These are phyloP conservation scores for Barbatosphaeria neglecta DNA, from an alignment of 495 filamentous ascomycete species.

Conservation along the genomic window DNA sequence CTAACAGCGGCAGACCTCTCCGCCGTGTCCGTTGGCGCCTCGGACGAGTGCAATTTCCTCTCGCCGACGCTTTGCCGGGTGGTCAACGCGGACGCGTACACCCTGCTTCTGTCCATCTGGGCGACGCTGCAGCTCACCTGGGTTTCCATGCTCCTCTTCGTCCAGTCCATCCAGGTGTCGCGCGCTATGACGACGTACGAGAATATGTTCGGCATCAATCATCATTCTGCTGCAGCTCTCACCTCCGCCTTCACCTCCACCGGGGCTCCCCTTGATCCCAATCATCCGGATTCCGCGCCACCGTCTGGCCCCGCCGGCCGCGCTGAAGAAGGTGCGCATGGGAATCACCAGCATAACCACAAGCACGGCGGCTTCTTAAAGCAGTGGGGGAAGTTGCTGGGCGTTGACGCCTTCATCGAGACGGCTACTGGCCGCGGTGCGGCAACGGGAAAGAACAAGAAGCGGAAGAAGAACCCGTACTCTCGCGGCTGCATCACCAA, in stretches of 20 bases:
- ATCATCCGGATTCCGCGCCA: constrained; percentile 19
- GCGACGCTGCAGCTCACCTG: constrained; percentile 71
- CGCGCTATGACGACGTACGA: constrained; percentile 92
- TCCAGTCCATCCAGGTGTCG: constrained; percentile 83
- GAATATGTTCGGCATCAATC: constrained; percentile 68
- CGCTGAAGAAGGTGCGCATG: constrained; percentile 23
- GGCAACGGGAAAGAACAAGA: constrained; percentile 29
- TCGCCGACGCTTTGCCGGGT: constrained; percentile 58
- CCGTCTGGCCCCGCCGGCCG: constrained; percentile 22
- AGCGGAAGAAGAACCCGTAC: constrained; percentile 64
- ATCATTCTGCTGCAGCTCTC: constrained; percentile 48
- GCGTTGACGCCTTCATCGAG: constrained; percentile 84
- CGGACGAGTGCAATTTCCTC: constrained; percentile 60
- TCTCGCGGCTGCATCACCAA: constrained; percentile 71
- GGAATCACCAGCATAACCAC: constrained; percentile 34
- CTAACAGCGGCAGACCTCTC: constrained; percentile 18
- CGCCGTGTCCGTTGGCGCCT: constrained; percentile 12
- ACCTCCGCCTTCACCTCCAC: constrained; percentile 70
- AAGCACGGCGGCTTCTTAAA: constrained; percentile 52
- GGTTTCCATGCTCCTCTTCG: constrained; percentile 89
- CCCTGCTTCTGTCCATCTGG: constrained; percentile 68
- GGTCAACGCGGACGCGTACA: constrained; percentile 72
- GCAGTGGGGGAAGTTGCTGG: constrained; percentile 74
- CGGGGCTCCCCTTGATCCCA: constrained; percentile 53
- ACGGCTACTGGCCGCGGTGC: constrained; percentile 54